Percentiles rank a stretch among this genome's conserved stretches.
These are phyloP conservation scores for Cadophora sp. DNA, from an alignment of 2,329 filamentous ascomycete genomes.

Conservation along the genomic window DNA sequence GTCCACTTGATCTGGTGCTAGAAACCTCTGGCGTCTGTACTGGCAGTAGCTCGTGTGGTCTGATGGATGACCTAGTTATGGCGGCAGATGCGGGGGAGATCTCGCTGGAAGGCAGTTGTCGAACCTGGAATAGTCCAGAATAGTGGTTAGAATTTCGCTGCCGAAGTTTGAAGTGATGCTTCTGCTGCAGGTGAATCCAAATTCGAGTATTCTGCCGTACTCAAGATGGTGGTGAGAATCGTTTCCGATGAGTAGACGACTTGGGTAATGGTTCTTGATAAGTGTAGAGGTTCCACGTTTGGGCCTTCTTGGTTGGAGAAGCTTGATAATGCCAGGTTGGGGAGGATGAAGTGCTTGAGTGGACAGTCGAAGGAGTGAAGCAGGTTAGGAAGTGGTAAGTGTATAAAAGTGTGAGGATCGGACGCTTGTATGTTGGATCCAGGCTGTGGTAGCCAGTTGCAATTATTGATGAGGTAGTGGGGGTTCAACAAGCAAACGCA, in stretches of 20 bases:
- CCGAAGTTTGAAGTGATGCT: background rate
- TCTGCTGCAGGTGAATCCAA: background rate
- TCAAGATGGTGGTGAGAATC: too few species aligned
- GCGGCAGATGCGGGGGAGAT: conserved; percentile 23
- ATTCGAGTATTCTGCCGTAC: background rate
- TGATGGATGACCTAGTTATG: conserved; percentile 17
- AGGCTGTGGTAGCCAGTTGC: conserved; percentile 24
- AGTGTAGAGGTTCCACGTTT: background rate
- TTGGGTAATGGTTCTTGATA: background rate
- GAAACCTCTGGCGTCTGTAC: conserved; percentile 12
- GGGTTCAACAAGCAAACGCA: conserved; percentile 25
- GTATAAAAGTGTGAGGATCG: conserved; percentile 20
- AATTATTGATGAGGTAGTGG: conserved; percentile 23
- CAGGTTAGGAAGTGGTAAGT: conserved; percentile 10
- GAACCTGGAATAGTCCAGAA: conserved; percentile 1
- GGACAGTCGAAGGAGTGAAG: background rate
- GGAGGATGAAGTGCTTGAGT: background rate
- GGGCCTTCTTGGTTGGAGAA: background rate
- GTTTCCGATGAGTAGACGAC: background rate
- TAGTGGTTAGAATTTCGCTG: conserved; percentile 7
- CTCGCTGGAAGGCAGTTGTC: conserved; percentile 15
- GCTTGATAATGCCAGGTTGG: background rate
- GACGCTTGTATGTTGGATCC: conserved; percentile 21
- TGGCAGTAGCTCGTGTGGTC: conserved; percentile 12
- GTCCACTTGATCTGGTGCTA: conserved; percentile 13